phyloP scores from a whole-genome alignment of 805 yeast genomes.

The Candida jianshihensis region DNA sequence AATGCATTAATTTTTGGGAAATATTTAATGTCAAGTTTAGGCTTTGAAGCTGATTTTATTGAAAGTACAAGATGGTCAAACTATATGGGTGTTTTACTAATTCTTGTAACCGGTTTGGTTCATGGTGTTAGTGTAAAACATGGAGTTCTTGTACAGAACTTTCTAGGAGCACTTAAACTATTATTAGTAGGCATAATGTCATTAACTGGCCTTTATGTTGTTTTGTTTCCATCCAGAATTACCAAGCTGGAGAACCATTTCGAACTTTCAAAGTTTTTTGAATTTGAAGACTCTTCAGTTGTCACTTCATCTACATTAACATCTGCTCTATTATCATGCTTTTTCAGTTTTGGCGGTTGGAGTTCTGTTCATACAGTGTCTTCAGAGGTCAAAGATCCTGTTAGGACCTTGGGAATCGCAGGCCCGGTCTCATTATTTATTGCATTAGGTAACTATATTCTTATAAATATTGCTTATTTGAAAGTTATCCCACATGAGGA shows the following conservation, averaged over 20 bases:
- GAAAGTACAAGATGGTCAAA: constrained; percentile 28
- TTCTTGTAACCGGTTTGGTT: constrained; percentile 30
- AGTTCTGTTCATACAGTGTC: constrained; percentile 52
- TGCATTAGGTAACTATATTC: constrained; percentile 40
- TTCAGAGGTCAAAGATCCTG: constrained; percentile 55
- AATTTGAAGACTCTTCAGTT: constrained; percentile 22
- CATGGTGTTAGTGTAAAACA: constrained; percentile 55
- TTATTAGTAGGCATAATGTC: constrained; percentile 46
- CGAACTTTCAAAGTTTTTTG: constrained; percentile 23
- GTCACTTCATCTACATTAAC: constrained; percentile 41
- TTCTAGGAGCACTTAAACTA: constrained; percentile 56
- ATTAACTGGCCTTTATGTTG: constrained; percentile 50
- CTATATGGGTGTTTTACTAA: constrained; percentile 32
- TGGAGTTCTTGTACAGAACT: constrained; percentile 57
- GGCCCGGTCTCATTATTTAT: constrained; percentile 49
- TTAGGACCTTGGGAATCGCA: constrained; percentile 49
- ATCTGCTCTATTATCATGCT: constrained; percentile 48
- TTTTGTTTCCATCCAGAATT: constrained; percentile 36
- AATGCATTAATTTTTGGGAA: constrained; percentile 58
- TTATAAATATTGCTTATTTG: constrained; percentile 51
- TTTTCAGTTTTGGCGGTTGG: constrained; percentile 61
- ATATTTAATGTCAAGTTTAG: constrained; percentile 41
- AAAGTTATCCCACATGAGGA: constrained; percentile 48
- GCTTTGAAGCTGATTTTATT: constrained; percentile 30
- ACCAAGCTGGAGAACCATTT: constrained; percentile 35